A percentile compares a stretch with the other conserved stretches of the same genome.
phyloP scores from a whole-genome alignment of 768 basidiomycete species.

The Amanita subjunquillea region DNA sequence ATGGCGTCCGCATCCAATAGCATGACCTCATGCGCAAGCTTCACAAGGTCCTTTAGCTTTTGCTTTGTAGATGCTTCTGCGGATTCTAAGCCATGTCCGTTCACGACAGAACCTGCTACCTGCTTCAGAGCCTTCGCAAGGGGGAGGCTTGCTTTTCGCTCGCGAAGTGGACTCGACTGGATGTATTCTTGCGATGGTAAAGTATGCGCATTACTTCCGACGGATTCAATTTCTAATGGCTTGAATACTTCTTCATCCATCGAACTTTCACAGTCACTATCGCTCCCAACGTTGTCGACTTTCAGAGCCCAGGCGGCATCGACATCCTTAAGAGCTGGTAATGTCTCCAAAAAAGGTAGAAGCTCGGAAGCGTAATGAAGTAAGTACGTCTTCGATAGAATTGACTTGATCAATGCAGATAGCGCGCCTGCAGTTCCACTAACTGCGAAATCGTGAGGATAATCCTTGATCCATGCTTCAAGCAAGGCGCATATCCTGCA shows the following conservation, averaged over 20 bases:
- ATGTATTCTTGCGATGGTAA: slow-evolving; percentile 14
- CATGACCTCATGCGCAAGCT: slow-evolving; percentile 47
- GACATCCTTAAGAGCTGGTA: slow-evolving; percentile 53
- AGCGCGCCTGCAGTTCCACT: slow-evolving; percentile 65
- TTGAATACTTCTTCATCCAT: slow-evolving; percentile 42
- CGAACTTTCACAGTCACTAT: slow-evolving; percentile 47
- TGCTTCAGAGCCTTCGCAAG: slow-evolving; percentile 36
- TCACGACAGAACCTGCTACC: slow-evolving; percentile 16
- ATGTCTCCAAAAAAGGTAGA: slow-evolving; percentile 65
- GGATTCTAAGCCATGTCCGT: slow-evolving; percentile 16
- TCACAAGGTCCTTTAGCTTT: slow-evolving; percentile 53
- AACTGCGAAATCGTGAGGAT: slow-evolving; percentile 74
- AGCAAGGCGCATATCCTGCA: slow-evolving; percentile 70
- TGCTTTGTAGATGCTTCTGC: slow-evolving; percentile 40
- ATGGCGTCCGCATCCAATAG: slow-evolving; percentile 52
- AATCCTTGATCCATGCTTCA: slow-evolving; percentile 67
- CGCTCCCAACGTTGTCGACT: slow-evolving; percentile 49
- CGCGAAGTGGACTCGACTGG: slow-evolving; percentile 28
- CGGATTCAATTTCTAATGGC: slow-evolving; percentile 18
- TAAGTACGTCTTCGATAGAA: slow-evolving; percentile 70
- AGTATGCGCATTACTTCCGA: slow-evolving; percentile 5
- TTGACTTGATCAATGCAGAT: slow-evolving; percentile 66
- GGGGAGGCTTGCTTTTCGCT: slow-evolving; percentile 64
- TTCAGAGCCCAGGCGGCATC: slow-evolving; percentile 73
- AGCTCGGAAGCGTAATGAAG: slow-evolving; percentile 81